A percentile compares a stretch with the other conserved stretches of the same genome.
Evolutionary conservation across 2,329 filamentous ascomycete species (phyloP).

Genomic region (Sarocladiaceae sp.): DNA sequence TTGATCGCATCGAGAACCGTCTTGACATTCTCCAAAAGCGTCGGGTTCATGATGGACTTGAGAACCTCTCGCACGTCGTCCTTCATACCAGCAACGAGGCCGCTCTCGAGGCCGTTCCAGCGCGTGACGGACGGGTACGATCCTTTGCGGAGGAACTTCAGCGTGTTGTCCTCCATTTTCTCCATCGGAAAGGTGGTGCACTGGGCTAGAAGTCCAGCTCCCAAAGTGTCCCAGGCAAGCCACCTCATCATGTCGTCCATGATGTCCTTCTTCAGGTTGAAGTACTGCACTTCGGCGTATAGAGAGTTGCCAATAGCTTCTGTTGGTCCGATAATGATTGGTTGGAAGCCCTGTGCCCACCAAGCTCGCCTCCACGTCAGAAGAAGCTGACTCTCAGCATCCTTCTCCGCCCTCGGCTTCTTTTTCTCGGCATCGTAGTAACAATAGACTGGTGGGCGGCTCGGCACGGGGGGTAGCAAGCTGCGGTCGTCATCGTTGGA

Average conservation of each 20-base stretch:
- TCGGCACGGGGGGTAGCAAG: slow-evolving; percentile 68
- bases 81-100: slow-evolving; percentile 66
- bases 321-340: slow-evolving; percentile 69
- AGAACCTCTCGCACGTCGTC: slow-evolving; percentile 57
- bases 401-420: slow-evolving; percentile 56
- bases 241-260: slow-evolving; percentile 72
- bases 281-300: slow-evolving; percentile 62
- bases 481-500: slow-evolving; percentile 76
- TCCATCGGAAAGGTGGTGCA: slow-evolving; percentile 83
- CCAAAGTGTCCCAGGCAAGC: slow-evolving; percentile 92
- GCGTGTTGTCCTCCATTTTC: slow-evolving; percentile 61
- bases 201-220: slow-evolving; percentile 72
- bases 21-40: slow-evolving; percentile 45
- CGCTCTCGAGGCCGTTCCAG: slow-evolving; percentile 65
- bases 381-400: slow-evolving; percentile 72
- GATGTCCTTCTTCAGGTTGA: slow-evolving; percentile 54
- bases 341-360: slow-evolving; percentile 91
- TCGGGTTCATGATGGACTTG: slow-evolving; percentile 50
- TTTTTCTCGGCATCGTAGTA: slow-evolving; percentile 70
- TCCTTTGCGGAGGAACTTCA: slow-evolving; percentile 68
- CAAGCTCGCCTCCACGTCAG: slow-evolving; percentile 87
- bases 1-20: slow-evolving; percentile 57
- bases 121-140: slow-evolving; percentile 68
- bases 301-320: slow-evolving; percentile 81
- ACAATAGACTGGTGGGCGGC: slow-evolving; percentile 75